Conservation (phyloP, 495 filamentous ascomycete genomes). For the Rusavskia elegans region DNA sequence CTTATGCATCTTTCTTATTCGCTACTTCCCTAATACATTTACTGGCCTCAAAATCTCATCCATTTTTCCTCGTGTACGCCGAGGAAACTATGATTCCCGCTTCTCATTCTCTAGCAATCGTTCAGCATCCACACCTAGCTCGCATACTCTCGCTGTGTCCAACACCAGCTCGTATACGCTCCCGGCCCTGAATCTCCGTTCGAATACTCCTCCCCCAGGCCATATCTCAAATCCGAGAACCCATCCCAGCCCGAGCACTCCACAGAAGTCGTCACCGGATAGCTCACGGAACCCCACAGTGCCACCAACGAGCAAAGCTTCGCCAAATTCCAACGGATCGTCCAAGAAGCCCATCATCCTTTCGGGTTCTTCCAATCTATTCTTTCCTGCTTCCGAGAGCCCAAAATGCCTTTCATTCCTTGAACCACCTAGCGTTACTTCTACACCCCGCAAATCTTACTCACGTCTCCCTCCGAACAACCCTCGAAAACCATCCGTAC, state of each 20-base stretch:
- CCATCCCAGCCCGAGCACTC: too few species aligned
- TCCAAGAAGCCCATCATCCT: too few species aligned
- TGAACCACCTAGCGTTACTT: neutral
- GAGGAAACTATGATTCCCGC: neutral
- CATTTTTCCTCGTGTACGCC: neutral
- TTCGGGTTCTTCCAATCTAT: too few species aligned
- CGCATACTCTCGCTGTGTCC: neutral
- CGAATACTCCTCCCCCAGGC: neutral
- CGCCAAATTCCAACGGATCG: too few species aligned
- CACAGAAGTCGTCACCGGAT: too few species aligned
- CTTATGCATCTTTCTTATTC: neutral
- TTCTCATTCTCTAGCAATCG: neutral
- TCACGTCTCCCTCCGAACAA: neutral
- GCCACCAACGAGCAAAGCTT: neutral
- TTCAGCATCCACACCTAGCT: neutral
- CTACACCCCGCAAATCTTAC: neutral
- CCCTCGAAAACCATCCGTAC: neutral
- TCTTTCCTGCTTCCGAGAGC: neutral
- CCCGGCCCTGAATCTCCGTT: neutral
- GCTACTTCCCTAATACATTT: neutral
- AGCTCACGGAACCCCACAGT: neutral
- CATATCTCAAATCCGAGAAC: too few species aligned
- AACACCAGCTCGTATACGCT: neutral
- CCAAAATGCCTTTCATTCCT: neutral
- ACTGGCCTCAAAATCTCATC: neutral